Evolutionary conservation across 108 stramenopile genomes (phyloP), one percentile per base, ranked within the genome.

Genomic region (Pelagomonas calceolata): DNA sequence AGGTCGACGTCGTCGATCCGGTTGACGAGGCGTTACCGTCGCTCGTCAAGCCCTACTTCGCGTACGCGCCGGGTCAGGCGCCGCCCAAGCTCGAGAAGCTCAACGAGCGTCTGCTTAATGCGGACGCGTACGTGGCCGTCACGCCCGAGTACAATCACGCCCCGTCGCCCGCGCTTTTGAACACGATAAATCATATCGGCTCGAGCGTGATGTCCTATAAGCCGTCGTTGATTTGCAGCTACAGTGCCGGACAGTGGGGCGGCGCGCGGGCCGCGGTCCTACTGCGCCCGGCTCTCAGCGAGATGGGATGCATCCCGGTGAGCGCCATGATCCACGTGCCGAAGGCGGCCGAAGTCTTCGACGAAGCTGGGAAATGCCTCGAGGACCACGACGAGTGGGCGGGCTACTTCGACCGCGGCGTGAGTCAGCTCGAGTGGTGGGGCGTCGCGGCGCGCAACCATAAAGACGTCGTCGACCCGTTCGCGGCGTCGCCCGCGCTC

Each of bases 121-220:
- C 88, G 30, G 87, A 92, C 79, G 82, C 78, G 10, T 90, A 88
- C 76, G 85, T 92, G 4, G 78, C 78, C 45, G 68, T 90, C 14
- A 90, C 86, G n/a, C 89, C 91, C 21, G 91, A 92, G 73, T 92
- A 90, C 78, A 92, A 92, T 68, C 91, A 92, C 74, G 78, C 84
- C 0, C 83, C 85, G 32, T 83, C 86, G 30, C 91, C 91, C 17
- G 89, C 80, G 29, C 80, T 92, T 68, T 35, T 85, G 65, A 84
- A 84, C 74, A 45, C 90, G 30, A 70, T 92, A 76, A 86, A 87
- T 68, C 89, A 92, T 69, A 90, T 92, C 82, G 89, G 89, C 0
- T 81, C 81, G 0, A 81, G 80, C 15, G 72, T 67, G 5, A 90
- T 89, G 79, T 80, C 83, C 5, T 88, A 80, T 79, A 89, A 89